Evolutionary conservation across 2,329 filamentous ascomycete genomes (phyloP).

Genomic region (Sodiomyces alkalinus): DNA sequence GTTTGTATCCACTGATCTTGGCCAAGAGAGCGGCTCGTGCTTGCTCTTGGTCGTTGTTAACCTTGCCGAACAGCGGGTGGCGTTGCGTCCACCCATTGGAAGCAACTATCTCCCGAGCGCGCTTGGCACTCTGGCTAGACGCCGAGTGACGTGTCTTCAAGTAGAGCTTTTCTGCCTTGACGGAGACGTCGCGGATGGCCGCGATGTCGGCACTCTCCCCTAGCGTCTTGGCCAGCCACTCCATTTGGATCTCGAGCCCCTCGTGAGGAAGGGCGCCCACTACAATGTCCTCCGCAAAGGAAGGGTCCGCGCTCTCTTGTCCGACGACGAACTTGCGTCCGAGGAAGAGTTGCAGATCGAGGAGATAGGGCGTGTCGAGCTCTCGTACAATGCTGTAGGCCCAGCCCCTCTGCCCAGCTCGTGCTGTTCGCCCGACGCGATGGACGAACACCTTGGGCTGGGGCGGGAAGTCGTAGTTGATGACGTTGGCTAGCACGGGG

Average conservation of each 20-base stretch:
- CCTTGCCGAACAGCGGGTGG: slow-evolving; percentile 66
- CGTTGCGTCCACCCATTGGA: slow-evolving; percentile 58
- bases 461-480: slow-evolving; percentile 96
- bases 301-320: slow-evolving; percentile 43
- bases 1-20: slow-evolving; percentile 74
- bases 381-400: slow-evolving; percentile 85
- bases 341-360: slow-evolving; percentile 89
- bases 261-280: slow-evolving; percentile 64
- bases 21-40: slow-evolving; percentile 78
- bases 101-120: slow-evolving; percentile 62
- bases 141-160: slow-evolving; percentile 80
- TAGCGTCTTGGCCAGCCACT: slow-evolving; percentile 71
- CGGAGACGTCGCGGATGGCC: slow-evolving; percentile 55
- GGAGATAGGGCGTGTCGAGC: slow-evolving; percentile 75
- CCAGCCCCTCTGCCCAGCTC: slow-evolving; percentile 88
- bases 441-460: slow-evolving; percentile 96
- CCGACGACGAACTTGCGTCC: slow-evolving; percentile 72
- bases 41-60: slow-evolving; percentile 48
- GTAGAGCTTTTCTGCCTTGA: slow-evolving; percentile 87
- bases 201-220: slow-evolving; percentile 60
- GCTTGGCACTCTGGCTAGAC: slow-evolving; percentile 77
- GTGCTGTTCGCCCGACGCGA: slow-evolving; percentile 85
- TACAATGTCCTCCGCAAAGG: slow-evolving; percentile 71
- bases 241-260: slow-evolving; percentile 57
- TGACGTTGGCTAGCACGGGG: slow-evolving; percentile 85